A percentile compares a stretch with the other conserved stretches of the same genome.
These are phyloP conservation scores for Arthrobotrys megalospora DNA, from an alignment of 2,329 filamentous ascomycete genomes.

Conservation along the genomic window DNA sequence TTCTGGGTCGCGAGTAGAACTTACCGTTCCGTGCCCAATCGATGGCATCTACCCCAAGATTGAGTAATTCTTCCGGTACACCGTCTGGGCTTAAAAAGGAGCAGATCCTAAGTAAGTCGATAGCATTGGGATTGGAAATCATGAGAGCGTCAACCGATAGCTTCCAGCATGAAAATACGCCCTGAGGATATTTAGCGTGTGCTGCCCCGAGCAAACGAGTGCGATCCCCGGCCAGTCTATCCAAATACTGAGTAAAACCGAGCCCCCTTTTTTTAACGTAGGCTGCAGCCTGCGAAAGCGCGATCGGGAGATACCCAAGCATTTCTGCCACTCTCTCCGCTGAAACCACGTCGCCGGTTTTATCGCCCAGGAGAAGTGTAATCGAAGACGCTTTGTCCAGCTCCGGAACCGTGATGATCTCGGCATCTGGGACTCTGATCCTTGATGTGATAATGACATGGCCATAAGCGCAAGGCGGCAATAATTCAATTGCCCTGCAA, in stretches of 20 bases:
- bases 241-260: constrained; percentile 14
- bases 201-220: not conserved
- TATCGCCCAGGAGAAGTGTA: not conserved
- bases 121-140: not conserved
- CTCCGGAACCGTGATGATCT: constrained; percentile 31
- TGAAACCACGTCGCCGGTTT: not conserved
- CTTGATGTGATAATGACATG: constrained; percentile 56
- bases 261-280: constrained; percentile 17
- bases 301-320: constrained; percentile 57
- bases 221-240: not conserved
- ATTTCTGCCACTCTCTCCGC: constrained; percentile 42
- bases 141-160: constrained; percentile 34
- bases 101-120: constrained; percentile 35
- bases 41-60: constrained; percentile 13
- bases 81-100: constrained; percentile 47
- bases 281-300: constrained; percentile 58
- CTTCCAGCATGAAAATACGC: constrained; percentile 39
- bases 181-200: not conserved
- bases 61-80: constrained; percentile 27
- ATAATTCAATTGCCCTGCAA: constrained; percentile 20
- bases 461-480: constrained; percentile 48
- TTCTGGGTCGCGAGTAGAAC: too few species aligned
- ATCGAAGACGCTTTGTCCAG: constrained; percentile 26
- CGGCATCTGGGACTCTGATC: constrained; percentile 4
- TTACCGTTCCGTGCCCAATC: constrained; percentile 23